These are phyloP conservation scores for Wickerhamomyces canadensis DNA, from an alignment of 805 yeast genomes.

Conservation along the genomic window DNA sequence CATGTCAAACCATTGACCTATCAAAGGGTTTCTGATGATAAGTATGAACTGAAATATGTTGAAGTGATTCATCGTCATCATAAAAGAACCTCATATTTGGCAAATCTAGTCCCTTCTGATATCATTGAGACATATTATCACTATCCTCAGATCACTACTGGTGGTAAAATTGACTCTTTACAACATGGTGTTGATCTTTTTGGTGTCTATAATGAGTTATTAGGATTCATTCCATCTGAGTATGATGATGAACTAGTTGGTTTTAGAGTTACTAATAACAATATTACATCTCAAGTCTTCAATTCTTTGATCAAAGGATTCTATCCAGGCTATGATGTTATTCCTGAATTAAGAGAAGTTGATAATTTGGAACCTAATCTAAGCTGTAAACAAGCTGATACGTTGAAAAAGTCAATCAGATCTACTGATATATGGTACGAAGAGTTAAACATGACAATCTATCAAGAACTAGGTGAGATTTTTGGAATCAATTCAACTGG, in stretches of 20 bases:
- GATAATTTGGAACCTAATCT: conserved; percentile 35
- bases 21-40: conserved; percentile 22
- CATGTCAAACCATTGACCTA: conserved; percentile 28
- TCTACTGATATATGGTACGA: conserved; percentile 29
- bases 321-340: conserved; percentile 27
- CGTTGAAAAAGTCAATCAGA: conserved; percentile 22
- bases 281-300: conserved; percentile 37
- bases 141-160: conserved; percentile 35
- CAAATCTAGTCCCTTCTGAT: conserved; percentile 31
- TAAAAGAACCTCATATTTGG: conserved; percentile 35
- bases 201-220: conserved; percentile 30
- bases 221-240: conserved; percentile 30
- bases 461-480: conserved; percentile 20
- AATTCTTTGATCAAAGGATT: conserved; percentile 31
- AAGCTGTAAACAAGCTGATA: conserved; percentile 28
- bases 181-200: conserved; percentile 35
- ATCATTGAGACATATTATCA: conserved; percentile 23
- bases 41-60: conserved; percentile 29
- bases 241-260: conserved; percentile 27
- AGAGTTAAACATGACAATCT: conserved; percentile 28
- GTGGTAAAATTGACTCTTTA: conserved; percentile 34
- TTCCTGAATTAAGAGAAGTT: conserved; percentile 28
- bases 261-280: conserved; percentile 33
- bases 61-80: conserved; percentile 40
- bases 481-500: conserved; percentile 18